Evolutionary conservation across 2,329 filamentous ascomycete species (phyloP), one percentile per base, ranked within the genome.

Genomic region (Fusarium nelsonii): DNA sequence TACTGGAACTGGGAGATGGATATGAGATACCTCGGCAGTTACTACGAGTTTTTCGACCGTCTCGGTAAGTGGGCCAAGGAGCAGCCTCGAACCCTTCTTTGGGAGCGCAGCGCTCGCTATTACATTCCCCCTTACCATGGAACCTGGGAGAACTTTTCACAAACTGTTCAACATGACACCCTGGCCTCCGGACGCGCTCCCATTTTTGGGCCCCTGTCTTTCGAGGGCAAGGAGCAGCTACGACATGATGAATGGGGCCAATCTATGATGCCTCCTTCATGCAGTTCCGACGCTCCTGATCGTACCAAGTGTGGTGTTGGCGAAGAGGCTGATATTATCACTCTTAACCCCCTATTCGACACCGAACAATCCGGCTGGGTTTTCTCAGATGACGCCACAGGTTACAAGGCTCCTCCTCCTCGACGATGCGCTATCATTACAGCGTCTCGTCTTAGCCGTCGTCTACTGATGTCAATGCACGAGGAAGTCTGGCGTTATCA

Each of bases 101-200:
- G 92, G 92, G 92, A 95, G 77, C 88, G 92, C 48, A 90, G 88
- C 50, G 85, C 89, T 26, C 89, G 91, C 65, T 95, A 94, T 80
- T 95, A 93, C 76, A 88, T 94, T 10, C 92, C 92, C 0, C 81
- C 83, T 0, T 83, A 89, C 34, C 91, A 94, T 73, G 91, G 90
- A 32, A 83, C 82, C 30, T 94, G 90, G 90, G 87, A 91, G 39
- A 88, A 93, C 74, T 94, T 94, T 76, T 87, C 85, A 10, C 81
- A 85, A 16, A 85, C 88, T 74, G 90, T 93, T 6, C 84, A 88
- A 49, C 81, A 85, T 15, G 88, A 92, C 72, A 88, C 87, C 1
- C 81, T 85, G 50, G 76, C 77, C 15, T 83, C 84, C 18, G 83
- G 83, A 1, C 81, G 81, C 7, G 74, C 77, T n/a, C 84, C 90